phyloP scores from a whole-genome alignment of 2,329 filamentous ascomycete species.

The Ophiostoma perfectum region DNA sequence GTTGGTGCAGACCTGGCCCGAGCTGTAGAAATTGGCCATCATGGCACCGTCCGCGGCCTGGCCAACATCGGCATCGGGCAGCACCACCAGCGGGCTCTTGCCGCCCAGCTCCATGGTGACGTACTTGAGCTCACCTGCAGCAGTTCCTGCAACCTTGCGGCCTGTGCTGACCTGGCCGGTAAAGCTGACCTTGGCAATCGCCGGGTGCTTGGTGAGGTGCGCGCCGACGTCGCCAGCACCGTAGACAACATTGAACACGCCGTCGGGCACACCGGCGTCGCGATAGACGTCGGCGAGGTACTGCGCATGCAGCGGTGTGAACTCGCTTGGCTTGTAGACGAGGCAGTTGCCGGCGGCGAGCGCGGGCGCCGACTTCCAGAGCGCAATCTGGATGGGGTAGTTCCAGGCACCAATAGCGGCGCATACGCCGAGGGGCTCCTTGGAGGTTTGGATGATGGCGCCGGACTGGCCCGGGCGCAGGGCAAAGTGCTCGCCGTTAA shows the following conservation, averaged over 20 bases:
- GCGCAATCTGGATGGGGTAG: conserved; percentile 35
- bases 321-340: conserved; percentile 43
- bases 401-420: conserved; percentile 40
- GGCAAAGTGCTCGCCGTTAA: conserved; percentile 35
- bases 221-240: conserved; percentile 36
- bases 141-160: conserved; percentile 56
- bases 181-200: conserved; percentile 62
- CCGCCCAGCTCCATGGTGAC: conserved; percentile 68
- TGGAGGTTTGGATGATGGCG: conserved; percentile 38
- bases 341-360: conserved; percentile 42
- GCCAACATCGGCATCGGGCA: conserved; percentile 72
- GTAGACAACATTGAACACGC: conserved; percentile 40
- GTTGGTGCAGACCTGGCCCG: conserved; percentile 89
- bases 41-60: conserved; percentile 83
- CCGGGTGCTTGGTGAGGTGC: conserved; percentile 25
- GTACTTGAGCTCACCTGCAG: conserved; percentile 58
- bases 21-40: conserved; percentile 91
- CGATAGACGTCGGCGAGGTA: conserved; percentile 36
- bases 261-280: conserved; percentile 41
- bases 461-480: conserved; percentile 41
- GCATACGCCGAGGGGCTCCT: conserved; percentile 35
- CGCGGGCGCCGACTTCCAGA: conserved; percentile 40
- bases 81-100: conserved; percentile 61
- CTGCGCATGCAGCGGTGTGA: conserved; percentile 37
- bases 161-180: conserved; percentile 65